Evolutionary conservation across 305 asterid genomes (phyloP), one percentile per base, ranked within the genome.

Genomic region (Withania somnifera): DNA sequence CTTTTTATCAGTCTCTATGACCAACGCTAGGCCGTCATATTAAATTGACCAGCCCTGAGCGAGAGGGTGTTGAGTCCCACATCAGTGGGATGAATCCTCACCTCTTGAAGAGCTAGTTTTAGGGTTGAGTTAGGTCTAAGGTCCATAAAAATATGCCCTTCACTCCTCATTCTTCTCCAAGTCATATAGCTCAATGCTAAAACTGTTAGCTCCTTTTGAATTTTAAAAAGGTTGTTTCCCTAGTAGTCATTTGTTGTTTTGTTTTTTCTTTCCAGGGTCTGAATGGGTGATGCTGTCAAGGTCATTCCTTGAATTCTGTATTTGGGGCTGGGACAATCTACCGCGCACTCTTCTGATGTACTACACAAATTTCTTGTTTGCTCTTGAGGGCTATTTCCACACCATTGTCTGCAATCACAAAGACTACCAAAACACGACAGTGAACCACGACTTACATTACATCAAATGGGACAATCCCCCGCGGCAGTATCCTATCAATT

Each of bases 321-420:
- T 96, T 28, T 92, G 97, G 98, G 98, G 98, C 1, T 96, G 98
- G 98, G 99, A 96, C 80, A 96, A 93, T 89, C 98, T 96, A 73
- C 98, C 99, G 0, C 98, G 98, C 54, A 94, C 95, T 15, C 98
- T 96, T 20, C 92, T 94, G 40, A 85, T 96, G 98, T 94, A 93
- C 91, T 96, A 88, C 91, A 89, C 99, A 2, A 96, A 96, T 63
- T 93, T 92, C 91, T 89, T 94, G 80, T 92, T 93, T 24, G 91
- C 99, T 11, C 82, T 89, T 0, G 98, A 96, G 82, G 95, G 98
- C 14, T 96, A 94, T 84, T 96, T 96, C 88, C 99, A 96, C 88
- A 96, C 98, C 0, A 89, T 93, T 76, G 86, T 88, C 69, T 94
- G 99, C 56, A 94, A 94, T 87, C 95, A 94, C 87, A 96, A 91